phyloP scores from a whole-genome alignment of 495 filamentous ascomycete species.

The Patellaria atrata region DNA sequence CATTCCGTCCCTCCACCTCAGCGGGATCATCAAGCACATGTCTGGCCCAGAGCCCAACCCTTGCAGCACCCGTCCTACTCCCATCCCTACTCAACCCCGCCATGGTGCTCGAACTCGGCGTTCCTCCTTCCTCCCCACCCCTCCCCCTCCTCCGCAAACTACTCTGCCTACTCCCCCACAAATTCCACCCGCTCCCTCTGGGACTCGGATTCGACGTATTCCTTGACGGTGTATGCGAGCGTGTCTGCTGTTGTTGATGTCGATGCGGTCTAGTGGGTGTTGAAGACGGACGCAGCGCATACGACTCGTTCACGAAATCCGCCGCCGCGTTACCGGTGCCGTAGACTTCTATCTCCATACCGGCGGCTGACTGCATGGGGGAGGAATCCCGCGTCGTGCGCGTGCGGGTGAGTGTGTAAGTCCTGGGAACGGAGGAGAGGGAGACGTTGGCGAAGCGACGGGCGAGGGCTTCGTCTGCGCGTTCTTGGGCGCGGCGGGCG shows the following conservation, averaged over 20 bases:
- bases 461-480: constrained; percentile 40
- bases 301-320: constrained; percentile 20
- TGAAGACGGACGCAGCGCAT: constrained; percentile 14
- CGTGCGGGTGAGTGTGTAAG: constrained; percentile 20
- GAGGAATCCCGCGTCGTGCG: constrained; percentile 20
- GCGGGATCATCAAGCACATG: constrained; percentile 18
- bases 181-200: background rate
- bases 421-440: no score
- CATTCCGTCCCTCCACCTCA: constrained; percentile 5
- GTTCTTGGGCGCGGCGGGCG: constrained; percentile 38
- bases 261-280: constrained; percentile 7
- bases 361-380: constrained; percentile 8
- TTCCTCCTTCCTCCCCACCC: no score
- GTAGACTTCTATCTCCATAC: constrained; percentile 12
- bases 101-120: constrained; percentile 15
- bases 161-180: no score
- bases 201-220: background rate
- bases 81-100: constrained; percentile 19
- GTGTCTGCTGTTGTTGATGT: constrained; percentile 8
- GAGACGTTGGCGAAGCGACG: constrained; percentile 36
- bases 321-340: constrained; percentile 12
- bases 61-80: constrained; percentile 11
- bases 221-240: background rate
- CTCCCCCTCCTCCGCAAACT: constrained; percentile 4
- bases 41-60: constrained; percentile 20